A percentile compares a stretch with the other conserved stretches of the same genome.
phyloP scores from a whole-genome alignment of 495 filamentous ascomycete species.

The Tuber magnatum region DNA sequence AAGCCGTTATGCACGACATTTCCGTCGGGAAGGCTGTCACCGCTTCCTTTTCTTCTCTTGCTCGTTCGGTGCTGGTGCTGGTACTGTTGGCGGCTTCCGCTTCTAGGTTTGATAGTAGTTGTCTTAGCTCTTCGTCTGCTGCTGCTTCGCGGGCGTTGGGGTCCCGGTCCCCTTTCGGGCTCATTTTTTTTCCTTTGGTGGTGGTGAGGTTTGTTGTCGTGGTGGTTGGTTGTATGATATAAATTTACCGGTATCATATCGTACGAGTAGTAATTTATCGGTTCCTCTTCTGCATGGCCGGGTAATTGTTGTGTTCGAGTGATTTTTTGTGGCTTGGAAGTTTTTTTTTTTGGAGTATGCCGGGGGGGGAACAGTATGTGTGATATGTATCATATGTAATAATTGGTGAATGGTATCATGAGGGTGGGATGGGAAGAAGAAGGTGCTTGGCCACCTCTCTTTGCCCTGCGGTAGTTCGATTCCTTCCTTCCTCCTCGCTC shows the following conservation, averaged over 20 bases:
- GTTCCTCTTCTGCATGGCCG: background rate
- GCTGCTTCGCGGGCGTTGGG: slow-evolving; percentile 51
- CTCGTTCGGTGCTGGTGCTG: slow-evolving; percentile 23
- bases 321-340: background rate
- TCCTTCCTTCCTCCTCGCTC: background rate
- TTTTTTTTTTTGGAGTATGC: too few relatives aligned
- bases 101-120: slow-evolving; percentile 52
- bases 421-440: background rate
- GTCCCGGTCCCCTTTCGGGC: slow-evolving; percentile 30
- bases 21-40: slow-evolving; percentile 64
- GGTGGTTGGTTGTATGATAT: slow-evolving; percentile 43
- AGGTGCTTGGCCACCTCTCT: background rate
- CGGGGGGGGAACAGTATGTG: too few relatives aligned
- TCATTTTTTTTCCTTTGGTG: slow-evolving; percentile 31
- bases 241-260: too few relatives aligned
- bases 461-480: background rate
- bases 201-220: slow-evolving; percentile 46
- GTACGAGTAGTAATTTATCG: too few relatives aligned
- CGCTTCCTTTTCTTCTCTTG: slow-evolving; percentile 19
- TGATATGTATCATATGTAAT: background rate
- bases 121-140: slow-evolving; percentile 56
- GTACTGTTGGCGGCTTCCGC: slow-evolving; percentile 27
- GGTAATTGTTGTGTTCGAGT: background rate
- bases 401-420: background rate
- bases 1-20: slow-evolving; percentile 83